A percentile compares a stretch with the other conserved stretches of the same genome.
Conservation (phyloP, 2,329 filamentous ascomycete genomes). For the Colletotrichum noveboracense region DNA sequence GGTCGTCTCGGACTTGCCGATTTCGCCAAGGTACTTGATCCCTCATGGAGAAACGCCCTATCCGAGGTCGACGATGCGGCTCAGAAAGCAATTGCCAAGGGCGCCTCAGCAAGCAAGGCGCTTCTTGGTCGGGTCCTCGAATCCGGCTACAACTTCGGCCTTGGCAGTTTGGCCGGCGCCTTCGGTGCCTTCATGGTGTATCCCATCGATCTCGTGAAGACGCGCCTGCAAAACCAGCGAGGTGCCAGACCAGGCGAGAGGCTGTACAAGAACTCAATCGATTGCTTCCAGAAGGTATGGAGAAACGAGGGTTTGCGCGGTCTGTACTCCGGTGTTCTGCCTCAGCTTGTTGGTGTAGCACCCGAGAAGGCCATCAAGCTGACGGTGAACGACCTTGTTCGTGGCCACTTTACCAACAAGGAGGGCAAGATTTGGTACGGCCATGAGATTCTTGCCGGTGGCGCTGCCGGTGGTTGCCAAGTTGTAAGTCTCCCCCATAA, state of each 20-base stretch:
- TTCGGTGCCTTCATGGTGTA: slow-evolving; percentile 99
- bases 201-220: slow-evolving; percentile 98
- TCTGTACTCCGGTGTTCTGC: slow-evolving; percentile 92
- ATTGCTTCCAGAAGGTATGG: slow-evolving; percentile 93
- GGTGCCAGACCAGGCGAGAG: slow-evolving; percentile 81
- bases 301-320: slow-evolving; percentile 90
- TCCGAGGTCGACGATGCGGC: slow-evolving; percentile 55
- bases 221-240: slow-evolving; percentile 96
- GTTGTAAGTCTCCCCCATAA: slow-evolving; percentile 69
- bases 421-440: slow-evolving; percentile 73
- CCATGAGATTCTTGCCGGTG: slow-evolving; percentile 86
- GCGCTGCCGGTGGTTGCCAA: slow-evolving; percentile 89
- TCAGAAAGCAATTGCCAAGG: slow-evolving; percentile 40
- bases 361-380: slow-evolving; percentile 99
- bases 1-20: slow-evolving; percentile 82
- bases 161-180: slow-evolving; percentile 90
- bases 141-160: slow-evolving; percentile 86
- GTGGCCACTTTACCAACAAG: slow-evolving; percentile 75
- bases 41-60: slow-evolving; percentile 78
- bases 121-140: slow-evolving; percentile 71
- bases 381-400: slow-evolving; percentile 94
- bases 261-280: slow-evolving; percentile 95
- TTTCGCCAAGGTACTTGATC: slow-evolving; percentile 94
- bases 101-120: slow-evolving; percentile 48
- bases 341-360: slow-evolving; percentile 96